Evolutionary conservation across 1,284 basidiomycete genomes (phyloP), one percentile per base, ranked within the genome.

Genomic region (Xanthoconium separans): DNA sequence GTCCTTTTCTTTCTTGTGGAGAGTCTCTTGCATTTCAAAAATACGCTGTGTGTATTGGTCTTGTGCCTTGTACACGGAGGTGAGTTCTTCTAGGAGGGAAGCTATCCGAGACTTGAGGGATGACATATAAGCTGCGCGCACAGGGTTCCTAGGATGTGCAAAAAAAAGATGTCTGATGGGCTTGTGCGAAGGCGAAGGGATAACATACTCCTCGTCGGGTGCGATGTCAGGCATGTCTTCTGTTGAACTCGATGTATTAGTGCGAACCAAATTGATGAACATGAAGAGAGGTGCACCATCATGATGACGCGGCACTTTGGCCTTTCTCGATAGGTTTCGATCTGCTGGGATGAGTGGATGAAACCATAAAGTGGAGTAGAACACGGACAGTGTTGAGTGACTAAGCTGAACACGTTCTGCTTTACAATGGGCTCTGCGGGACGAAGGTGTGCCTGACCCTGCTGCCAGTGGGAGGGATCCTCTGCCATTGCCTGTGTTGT

Each of bases 51-150:
- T 92, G 70, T 97, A 97, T 73, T 96, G 93, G 1, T 92, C 91
- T 68, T 98, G 95, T 0, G 93, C 93, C 72, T 97, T 96, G 79
- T 99, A 99, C 3, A 97, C 85, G 7, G 88, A 90, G 3, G 94
- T 90, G 42, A 98, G 78, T 70, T 98, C 96, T 63, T 93, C 89
- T 24, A 93, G 85, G 44, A 96, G 78, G 7, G 90, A 84, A 3
- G 92, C 91, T 68, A 98, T 91, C 69, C 98, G 95, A 4, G 89
- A 87, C 72, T 98, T 95, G 49, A 98, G 84, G 15, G 95, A 96
- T 2, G 87, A 77, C 63, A 95, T 86, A 70, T 97, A 94, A 27
- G 93, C 93, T 22, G 84, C 82, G 42, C 87, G 86, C 29, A 96
- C 87, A 20, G 93, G 87, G 66, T 93, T 93, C 60, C 85, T 89